Percentiles rank a stretch among this genome's conserved stretches.
Conservation (phyloP, 192 early-diverging fungal species). For the Podochytrium sp. region DNA sequence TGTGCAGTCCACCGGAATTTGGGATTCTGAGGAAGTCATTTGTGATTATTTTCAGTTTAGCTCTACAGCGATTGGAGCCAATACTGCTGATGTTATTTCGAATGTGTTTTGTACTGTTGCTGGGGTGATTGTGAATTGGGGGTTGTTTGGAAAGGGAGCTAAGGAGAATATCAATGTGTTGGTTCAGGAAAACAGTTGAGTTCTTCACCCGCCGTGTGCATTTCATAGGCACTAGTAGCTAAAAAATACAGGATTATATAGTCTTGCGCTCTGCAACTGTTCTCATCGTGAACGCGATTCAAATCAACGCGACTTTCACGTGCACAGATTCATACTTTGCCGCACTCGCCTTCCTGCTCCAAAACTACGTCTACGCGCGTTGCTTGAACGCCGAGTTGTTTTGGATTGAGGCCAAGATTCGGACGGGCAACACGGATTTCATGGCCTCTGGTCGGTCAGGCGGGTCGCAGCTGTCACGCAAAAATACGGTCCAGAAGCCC, state of each 20-base stretch:
- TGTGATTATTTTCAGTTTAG: neutral
- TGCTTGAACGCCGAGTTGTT: constrained; percentile 6
- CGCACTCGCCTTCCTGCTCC: neutral
- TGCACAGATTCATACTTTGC: neutral
- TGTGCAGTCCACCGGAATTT: neutral
- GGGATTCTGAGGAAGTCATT: neutral
- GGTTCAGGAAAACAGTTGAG: neutral
- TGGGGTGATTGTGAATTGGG: neutral
- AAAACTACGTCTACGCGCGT: constrained; percentile 1
- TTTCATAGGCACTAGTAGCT: neutral
- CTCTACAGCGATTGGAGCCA: neutral
- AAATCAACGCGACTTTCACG: neutral
- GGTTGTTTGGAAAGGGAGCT: neutral
- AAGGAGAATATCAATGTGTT: neutral
- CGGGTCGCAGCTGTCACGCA: too few species aligned
- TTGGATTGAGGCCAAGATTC: neutral
- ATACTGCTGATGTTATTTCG: neutral
- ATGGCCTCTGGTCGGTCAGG: too few species aligned
- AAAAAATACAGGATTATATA: neutral
- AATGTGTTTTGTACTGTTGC: neutral
- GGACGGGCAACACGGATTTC: too few species aligned
- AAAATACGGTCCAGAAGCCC: too few species aligned
- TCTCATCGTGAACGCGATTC: neutral
- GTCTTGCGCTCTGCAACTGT: neutral
- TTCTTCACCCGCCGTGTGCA: neutral